These are phyloP conservation scores for Gynochthodes officinalis DNA, from an alignment of 257 asterid species.

Conservation along the genomic window DNA sequence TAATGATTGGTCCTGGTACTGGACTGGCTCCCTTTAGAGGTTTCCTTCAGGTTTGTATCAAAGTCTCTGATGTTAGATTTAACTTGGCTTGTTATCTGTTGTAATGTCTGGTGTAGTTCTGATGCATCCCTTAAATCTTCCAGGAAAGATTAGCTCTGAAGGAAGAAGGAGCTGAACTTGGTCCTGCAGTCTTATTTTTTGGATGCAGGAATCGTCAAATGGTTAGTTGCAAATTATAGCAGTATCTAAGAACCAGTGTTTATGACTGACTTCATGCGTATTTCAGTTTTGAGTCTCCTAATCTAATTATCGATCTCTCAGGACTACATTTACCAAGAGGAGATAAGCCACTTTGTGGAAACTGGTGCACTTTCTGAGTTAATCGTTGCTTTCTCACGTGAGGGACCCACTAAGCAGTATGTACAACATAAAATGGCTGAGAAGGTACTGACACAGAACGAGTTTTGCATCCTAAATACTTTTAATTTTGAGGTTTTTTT, in stretches of 20 bases:
- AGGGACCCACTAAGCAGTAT: conserved; percentile 83
- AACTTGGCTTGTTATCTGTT: neutral
- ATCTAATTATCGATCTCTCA: conserved; percentile 24
- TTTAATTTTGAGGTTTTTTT: neutral
- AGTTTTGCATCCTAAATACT: conserved; percentile 1
- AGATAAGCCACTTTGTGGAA: conserved; percentile 55
- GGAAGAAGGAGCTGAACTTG: conserved; percentile 86
- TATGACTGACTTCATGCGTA: neutral
- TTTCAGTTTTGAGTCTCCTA: neutral
- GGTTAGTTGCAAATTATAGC: conserved; percentile 40
- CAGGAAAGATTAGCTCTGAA: conserved; percentile 97
- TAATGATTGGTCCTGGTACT: conserved; percentile 99
- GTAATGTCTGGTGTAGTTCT: conserved; percentile 9
- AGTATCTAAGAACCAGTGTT: neutral
- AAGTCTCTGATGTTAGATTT: neutral
- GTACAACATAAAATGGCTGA: conserved; percentile 94
- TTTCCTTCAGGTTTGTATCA: conserved; percentile 79
- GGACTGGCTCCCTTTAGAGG: conserved; percentile 99
- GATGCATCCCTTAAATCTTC: conserved; percentile 11
- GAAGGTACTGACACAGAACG: conserved; percentile 44
- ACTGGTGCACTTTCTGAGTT: conserved; percentile 88
- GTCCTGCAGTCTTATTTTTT: conserved; percentile 77
- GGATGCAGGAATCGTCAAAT: conserved; percentile 92
- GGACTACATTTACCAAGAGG: conserved; percentile 92
- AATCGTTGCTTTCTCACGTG: conserved; percentile 88